phyloP scores from a whole-genome alignment of 805 yeast species.

The Sugiyamaella qingdaonensis region DNA sequence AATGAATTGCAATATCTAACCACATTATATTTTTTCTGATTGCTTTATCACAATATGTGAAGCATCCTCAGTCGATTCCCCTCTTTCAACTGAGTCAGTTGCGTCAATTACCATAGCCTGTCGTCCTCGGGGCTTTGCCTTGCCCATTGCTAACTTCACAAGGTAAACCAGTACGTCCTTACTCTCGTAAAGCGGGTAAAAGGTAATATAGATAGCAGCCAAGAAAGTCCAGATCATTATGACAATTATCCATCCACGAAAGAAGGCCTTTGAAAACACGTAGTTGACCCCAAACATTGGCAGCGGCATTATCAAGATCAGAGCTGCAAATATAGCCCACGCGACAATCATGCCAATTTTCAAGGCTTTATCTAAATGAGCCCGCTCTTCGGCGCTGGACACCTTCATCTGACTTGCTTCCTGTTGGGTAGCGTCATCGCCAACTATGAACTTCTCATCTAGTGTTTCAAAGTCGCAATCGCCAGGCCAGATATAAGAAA shows the following conservation, averaged over 20 bases:
- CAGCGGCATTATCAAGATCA: slow-evolving; percentile 37
- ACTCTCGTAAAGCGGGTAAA: slow-evolving; percentile 9
- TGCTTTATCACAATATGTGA: background rate
- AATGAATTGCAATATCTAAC: background rate
- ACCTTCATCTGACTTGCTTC: slow-evolving; percentile 10
- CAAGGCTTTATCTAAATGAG: slow-evolving; percentile 7
- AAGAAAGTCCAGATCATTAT: slow-evolving; percentile 10
- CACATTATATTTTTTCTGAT: background rate
- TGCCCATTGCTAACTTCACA: slow-evolving; percentile 11
- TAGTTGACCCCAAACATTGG: slow-evolving; percentile 70
- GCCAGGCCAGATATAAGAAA: slow-evolving; percentile 25
- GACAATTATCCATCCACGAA: slow-evolving; percentile 69
- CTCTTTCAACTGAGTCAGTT: background rate
- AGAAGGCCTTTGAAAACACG: slow-evolving; percentile 62
- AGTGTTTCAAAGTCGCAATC: slow-evolving; percentile 1
- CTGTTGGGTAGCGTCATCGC: slow-evolving; percentile 9
- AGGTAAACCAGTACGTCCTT: slow-evolving; percentile 7
- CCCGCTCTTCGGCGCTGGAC: background rate
- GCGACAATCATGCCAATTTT: slow-evolving; percentile 8
- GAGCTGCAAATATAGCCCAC: slow-evolving; percentile 1
- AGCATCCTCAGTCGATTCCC: slow-evolving; percentile 1
- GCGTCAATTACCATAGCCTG: slow-evolving; percentile 6
- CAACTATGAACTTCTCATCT: slow-evolving; percentile 7
- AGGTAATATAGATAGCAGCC: slow-evolving; percentile 9
- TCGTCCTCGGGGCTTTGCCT: slow-evolving; percentile 9